phyloP scores from a whole-genome alignment of 2,329 filamentous ascomycete genomes.

The Aspergillus unguis region DNA sequence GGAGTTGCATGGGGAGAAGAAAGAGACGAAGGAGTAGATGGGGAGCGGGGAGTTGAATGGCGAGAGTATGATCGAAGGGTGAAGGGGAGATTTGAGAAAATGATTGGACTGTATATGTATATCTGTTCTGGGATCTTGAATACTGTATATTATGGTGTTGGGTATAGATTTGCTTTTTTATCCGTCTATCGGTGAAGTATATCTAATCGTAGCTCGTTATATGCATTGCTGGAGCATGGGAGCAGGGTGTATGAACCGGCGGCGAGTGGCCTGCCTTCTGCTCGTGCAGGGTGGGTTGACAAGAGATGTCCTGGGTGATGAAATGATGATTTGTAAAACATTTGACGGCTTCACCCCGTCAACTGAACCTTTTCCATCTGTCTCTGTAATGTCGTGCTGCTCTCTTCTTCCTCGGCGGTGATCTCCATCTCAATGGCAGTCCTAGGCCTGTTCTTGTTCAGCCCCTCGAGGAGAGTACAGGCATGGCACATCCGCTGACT shows the following conservation, averaged over 20 bases:
- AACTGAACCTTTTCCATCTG: conserved; percentile 50
- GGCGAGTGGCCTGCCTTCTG: conserved; percentile 5
- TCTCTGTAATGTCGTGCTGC: conserved; percentile 50
- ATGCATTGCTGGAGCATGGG: no score
- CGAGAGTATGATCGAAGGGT: conserved; percentile 44
- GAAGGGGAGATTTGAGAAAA: conserved; percentile 3
- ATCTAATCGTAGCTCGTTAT: neutral
- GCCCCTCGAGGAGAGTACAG: conserved; percentile 79
- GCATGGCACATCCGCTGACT: conserved; percentile 94
- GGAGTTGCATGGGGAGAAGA: conserved; percentile 68
- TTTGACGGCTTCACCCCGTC: conserved; percentile 27
- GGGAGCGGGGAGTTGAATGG: conserved; percentile 23
- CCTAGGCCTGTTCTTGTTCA: conserved; percentile 69
- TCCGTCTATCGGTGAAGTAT: neutral
- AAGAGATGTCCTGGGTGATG: neutral
- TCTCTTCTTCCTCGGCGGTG: conserved; percentile 49
- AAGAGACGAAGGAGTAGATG: conserved; percentile 7
- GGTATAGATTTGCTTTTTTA: conserved; percentile 1
- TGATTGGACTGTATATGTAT: neutral
- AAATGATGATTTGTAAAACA: no score
- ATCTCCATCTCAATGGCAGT: conserved; percentile 47
- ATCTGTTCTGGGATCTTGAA: neutral
- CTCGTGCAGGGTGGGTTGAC: conserved; percentile 2
- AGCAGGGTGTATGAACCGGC: neutral
- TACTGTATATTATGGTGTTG: neutral